Conservation (phyloP, 1,284 basidiomycete species). For the Tilletiopsis washingtonensis region DNA sequence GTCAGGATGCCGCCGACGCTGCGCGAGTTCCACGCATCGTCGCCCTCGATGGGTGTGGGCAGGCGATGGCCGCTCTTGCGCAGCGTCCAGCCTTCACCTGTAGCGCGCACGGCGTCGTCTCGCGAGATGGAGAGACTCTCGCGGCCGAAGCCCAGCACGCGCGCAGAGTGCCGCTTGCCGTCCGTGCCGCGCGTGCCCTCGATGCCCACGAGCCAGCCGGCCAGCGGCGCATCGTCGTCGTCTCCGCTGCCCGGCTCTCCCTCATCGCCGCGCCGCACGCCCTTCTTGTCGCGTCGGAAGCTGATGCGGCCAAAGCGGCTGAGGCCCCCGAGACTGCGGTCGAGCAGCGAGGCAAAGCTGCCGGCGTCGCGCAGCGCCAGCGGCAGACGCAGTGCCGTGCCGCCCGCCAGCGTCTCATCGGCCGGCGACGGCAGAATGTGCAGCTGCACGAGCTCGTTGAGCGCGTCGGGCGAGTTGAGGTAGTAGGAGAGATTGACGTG, state of each 20-base stretch:
- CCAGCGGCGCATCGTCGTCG: conserved; percentile 44
- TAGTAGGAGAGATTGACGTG: conserved; percentile 74
- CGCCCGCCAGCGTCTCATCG: conserved; percentile 13
- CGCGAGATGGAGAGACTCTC: conserved; percentile 53
- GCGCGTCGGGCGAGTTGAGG: conserved; percentile 50
- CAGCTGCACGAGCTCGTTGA: conserved; percentile 69
- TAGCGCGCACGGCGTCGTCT: not conserved
- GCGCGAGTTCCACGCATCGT: conserved; percentile 2
- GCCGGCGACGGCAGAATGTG: conserved; percentile 68
- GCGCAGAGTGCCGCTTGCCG: conserved; percentile 62
- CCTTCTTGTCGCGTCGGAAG: conserved; percentile 9
- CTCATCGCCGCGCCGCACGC: not conserved
- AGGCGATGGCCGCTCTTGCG: not conserved
- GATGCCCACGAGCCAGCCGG: conserved; percentile 74
- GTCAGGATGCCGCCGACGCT: conserved; percentile 64
- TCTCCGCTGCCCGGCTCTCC: not conserved
- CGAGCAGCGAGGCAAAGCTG: conserved; percentile 26
- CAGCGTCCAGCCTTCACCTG: not conserved
- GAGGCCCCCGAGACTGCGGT: conserved; percentile 23
- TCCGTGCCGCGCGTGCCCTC: conserved; percentile 72
- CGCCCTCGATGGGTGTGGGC: not conserved
- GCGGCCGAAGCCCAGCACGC: conserved; percentile 70
- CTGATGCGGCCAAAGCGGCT: conserved; percentile 30
- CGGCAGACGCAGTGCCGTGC: conserved; percentile 11
- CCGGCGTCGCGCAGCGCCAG: conserved; percentile 24